Percentiles rank a stretch among this genome's conserved stretches.
Evolutionary conservation across 179 eudicot genomes (phyloP).

Genomic region (Pouteria campechiana): DNA sequence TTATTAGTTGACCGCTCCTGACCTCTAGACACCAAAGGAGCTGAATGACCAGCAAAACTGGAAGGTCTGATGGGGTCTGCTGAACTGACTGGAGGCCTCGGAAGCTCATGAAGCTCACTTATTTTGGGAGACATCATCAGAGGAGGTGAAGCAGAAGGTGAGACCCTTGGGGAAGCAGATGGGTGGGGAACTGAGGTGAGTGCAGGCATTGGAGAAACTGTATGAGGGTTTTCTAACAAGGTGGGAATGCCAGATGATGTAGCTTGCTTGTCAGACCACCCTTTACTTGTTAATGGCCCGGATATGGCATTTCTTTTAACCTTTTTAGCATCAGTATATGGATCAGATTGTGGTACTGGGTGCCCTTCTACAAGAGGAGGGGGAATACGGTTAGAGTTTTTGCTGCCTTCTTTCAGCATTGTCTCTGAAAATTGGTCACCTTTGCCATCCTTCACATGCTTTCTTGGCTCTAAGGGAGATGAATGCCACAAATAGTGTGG

Average conservation of each 20-base stretch:
- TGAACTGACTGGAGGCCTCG: constrained; percentile 72
- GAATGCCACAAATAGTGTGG: constrained; percentile 49
- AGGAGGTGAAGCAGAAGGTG: constrained; percentile 56
- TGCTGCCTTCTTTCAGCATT: constrained; percentile 21
- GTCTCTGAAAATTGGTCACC: constrained; percentile 24
- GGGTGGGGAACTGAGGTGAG: constrained; percentile 28
- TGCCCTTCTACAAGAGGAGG: constrained; percentile 40
- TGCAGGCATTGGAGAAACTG: constrained; percentile 32
- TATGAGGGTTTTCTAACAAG: constrained; percentile 33
- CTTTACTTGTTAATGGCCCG: constrained; percentile 67
- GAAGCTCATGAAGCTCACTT: constrained; percentile 98
- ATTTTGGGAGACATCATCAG: constrained; percentile 66
- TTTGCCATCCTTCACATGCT: constrained; percentile 31
- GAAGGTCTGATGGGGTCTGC: constrained; percentile 35
- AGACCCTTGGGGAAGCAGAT: constrained; percentile 34
- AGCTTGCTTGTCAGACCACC: constrained; percentile 29
- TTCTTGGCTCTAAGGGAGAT: constrained; percentile 48
- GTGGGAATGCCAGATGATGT: constrained; percentile 49
- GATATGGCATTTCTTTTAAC: constrained; percentile 67
- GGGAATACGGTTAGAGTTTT: constrained; percentile 34
- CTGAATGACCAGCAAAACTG: constrained; percentile 45
- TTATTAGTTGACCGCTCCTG: constrained; percentile 42
- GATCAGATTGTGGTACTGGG: constrained; percentile 28
- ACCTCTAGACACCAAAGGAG: constrained; percentile 36
- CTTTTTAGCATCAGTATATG: constrained; percentile 38